Evolutionary conservation across 805 yeast genomes (phyloP).

Genomic region (Monosporozyma aquatica): DNA sequence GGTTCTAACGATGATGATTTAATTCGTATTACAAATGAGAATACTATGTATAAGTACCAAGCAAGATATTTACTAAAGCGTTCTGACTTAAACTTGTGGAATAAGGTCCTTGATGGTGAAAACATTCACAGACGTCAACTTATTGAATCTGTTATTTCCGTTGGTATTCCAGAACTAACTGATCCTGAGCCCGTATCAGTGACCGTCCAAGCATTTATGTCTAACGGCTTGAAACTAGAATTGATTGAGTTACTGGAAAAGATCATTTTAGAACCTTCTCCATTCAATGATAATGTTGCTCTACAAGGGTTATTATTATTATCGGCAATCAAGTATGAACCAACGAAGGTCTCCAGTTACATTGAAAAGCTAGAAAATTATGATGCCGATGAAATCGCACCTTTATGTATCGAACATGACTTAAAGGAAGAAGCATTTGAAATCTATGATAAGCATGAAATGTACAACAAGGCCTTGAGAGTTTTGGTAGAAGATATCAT

Average conservation of each 20-base stretch:
- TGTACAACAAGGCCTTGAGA: constrained; percentile 69
- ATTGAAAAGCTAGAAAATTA: constrained; percentile 84
- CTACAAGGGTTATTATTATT: constrained; percentile 86
- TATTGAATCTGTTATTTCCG: constrained; percentile 88
- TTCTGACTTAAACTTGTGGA: constrained; percentile 82
- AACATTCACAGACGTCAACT: constrained; percentile 84
- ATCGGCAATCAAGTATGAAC: constrained; percentile 94
- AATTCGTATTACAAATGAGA: constrained; percentile 87
- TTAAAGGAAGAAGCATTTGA: constrained; percentile 90
- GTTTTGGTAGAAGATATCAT: constrained; percentile 87
- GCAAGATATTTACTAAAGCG: constrained; percentile 89
- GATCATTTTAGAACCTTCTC: constrained; percentile 93
- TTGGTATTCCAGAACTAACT: constrained; percentile 89
- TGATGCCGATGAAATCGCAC: constrained; percentile 91
- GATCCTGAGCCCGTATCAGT: constrained; percentile 91
- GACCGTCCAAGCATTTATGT: constrained; percentile 94
- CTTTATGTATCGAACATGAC: constrained; percentile 80
- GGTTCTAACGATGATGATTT: constrained; percentile 88
- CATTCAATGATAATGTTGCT: constrained; percentile 90
- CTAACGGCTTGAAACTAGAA: constrained; percentile 84
- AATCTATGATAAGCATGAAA: constrained; percentile 77
- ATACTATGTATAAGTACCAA: constrained; percentile 96
- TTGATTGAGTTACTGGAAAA: constrained; percentile 91
- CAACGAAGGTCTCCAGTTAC: constrained; percentile 71
- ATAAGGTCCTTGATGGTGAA: constrained; percentile 61